Evolutionary conservation across 2,329 filamentous ascomycete species (phyloP).

Genomic region (Fusarium sp.): DNA sequence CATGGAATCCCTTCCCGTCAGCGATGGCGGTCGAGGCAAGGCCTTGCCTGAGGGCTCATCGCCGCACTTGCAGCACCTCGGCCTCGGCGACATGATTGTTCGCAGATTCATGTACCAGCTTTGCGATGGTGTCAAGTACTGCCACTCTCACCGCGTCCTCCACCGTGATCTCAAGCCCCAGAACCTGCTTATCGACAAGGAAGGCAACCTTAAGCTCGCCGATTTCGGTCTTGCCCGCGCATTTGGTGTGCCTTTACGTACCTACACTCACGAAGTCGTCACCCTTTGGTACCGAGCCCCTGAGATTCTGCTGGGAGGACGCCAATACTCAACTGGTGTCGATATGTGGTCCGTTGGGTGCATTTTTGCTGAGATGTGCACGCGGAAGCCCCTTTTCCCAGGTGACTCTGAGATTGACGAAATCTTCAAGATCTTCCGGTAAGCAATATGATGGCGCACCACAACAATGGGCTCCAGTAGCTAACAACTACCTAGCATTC

Average conservation of each 20-base stretch:
- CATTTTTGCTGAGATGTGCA: constrained; percentile 98
- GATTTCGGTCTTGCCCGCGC: constrained; percentile 92
- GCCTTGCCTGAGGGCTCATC: constrained; percentile 83
- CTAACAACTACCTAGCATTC: constrained; percentile 63
- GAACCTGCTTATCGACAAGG: constrained; percentile 86
- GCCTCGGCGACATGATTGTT: constrained; percentile 83
- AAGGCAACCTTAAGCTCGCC: constrained; percentile 90
- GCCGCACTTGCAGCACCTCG: constrained; percentile 73
- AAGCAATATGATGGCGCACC: constrained; percentile 47
- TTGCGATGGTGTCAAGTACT: constrained; percentile 86
- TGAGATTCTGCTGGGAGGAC: constrained; percentile 89
- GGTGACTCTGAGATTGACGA: constrained; percentile 78
- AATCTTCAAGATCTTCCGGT: constrained; percentile 77
- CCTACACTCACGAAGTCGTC: constrained; percentile 95
- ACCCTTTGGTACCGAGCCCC: constrained; percentile 94
- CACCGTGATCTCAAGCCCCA: constrained; percentile 93
- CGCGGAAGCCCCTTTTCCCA: constrained; percentile 90
- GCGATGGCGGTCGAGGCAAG: constrained; percentile 87
- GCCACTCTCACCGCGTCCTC: constrained; percentile 87
- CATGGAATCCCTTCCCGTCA: constrained; percentile 90
- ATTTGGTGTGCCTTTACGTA: constrained; percentile 90
- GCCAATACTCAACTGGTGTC: constrained; percentile 93
- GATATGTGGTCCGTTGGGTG: constrained; percentile 97
- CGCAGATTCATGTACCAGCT: constrained; percentile 95
- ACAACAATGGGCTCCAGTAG: background rate